Evolutionary conservation across 2,329 filamentous ascomycete species (phyloP), one percentile per base, ranked within the genome.

Genomic region (Trichoderma sp.): DNA sequence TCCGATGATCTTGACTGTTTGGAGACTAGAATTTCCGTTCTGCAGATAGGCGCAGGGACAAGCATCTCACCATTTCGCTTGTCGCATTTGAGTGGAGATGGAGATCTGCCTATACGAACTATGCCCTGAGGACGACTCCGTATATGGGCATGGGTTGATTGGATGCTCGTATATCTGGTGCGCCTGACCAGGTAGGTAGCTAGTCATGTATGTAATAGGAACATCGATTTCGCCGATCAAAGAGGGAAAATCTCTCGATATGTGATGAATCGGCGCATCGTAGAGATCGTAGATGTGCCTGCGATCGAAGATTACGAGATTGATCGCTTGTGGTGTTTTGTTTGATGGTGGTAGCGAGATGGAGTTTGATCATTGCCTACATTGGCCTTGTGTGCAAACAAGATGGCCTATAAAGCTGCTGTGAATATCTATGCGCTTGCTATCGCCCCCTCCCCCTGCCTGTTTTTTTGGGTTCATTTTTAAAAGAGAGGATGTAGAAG

Each of bases 61-160:
- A 18, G 45, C 64, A 67, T 35, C 65, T 35, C 45, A 24, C 45
- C 21, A 68, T 68, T 68, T 68, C 65, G 65, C 45, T 68, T 68
- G n/a, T 33, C 27, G 7, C 12, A 41, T 35, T 35, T 8, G 24
- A 35, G 65, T 68, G 65, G 45, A 35, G 45, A 68, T 33, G 6
- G n/a, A n/a, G 45, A 56, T 68, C 65, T 29, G 27, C 41, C 41
- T 45, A 67, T 50, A 53, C 64, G 24, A 53, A n/a, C 16, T 8
- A 41, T 41, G 38, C 38, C 6, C 38, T 8, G 38, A 41, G 16
- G 38, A 38, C 11, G 33, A 38, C 38, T 41, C 41, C 41, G 29
- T 29, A n/a, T 27, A 50, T 21, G 29, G 1, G 65, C 50, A 56
- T 56, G 50, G n/a, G 45, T 53, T 50, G 18, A 53, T 53, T 21